These are phyloP conservation scores for Neofusicoccum kwambonambiense DNA, from an alignment of 2,329 filamentous ascomycete species.

Conservation along the genomic window DNA sequence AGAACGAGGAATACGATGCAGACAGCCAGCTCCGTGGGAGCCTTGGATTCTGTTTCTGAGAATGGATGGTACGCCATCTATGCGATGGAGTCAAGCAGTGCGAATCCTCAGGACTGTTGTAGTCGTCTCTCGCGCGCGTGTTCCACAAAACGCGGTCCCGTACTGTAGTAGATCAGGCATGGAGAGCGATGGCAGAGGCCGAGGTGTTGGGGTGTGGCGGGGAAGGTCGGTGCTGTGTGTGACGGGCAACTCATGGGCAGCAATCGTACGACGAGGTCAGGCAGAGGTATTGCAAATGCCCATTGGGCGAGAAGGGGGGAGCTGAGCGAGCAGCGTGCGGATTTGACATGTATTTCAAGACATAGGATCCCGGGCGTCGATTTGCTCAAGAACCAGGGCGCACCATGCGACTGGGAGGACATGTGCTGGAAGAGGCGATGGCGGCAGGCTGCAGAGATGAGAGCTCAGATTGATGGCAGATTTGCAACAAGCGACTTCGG, in stretches of 20 bases:
- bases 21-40: constrained; percentile 26
- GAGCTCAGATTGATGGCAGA: neutral
- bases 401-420: neutral
- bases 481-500: neutral
- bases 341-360: neutral
- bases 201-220: neutral
- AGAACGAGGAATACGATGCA: constrained; percentile 35
- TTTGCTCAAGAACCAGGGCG: neutral
- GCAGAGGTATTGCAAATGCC: neutral
- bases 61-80: constrained; percentile 10
- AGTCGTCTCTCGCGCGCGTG: neutral
- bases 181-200: neutral
- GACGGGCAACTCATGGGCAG: neutral
- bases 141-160: neutral
- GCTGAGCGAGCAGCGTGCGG: neutral
- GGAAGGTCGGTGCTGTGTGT: neutral
- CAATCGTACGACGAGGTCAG: neutral
- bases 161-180: neutral
- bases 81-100: neutral
- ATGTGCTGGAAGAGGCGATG: neutral
- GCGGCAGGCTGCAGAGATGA: neutral
- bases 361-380: neutral
- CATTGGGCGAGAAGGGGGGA: neutral
- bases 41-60: constrained; percentile 23
- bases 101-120: neutral